Percentiles rank a stretch among this genome's conserved stretches.
These are phyloP conservation scores for Penicillium angulare DNA, from an alignment of 495 filamentous ascomycete genomes.

Conservation along the genomic window DNA sequence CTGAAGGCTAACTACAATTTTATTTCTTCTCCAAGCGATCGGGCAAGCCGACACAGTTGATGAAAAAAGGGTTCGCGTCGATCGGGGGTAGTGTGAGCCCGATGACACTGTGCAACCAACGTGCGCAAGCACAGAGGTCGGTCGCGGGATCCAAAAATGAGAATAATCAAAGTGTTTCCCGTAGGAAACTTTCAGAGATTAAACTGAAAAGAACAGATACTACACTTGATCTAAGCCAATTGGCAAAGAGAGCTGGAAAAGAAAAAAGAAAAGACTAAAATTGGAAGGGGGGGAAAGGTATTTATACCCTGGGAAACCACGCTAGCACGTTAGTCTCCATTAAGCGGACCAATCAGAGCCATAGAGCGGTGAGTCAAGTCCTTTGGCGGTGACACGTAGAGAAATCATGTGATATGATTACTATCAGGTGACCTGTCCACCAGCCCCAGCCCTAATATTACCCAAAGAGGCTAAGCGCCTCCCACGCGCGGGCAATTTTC, in stretches of 20 bases:
- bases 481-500: conserved; percentile 1
- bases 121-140: conserved; percentile 83
- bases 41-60: conserved; percentile 56
- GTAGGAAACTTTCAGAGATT: conserved; percentile 70
- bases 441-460: not conserved
- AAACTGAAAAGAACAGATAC: conserved; percentile 99
- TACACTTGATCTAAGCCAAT: conserved; percentile 91
- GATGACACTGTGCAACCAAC: conserved; percentile 72
- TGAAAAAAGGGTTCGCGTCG: conserved; percentile 76
- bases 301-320: conserved; percentile 28
- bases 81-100: conserved; percentile 86
- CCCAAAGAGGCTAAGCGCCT: conserved; percentile 28
- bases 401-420: not conserved
- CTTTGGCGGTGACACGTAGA: not conserved
- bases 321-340: conserved; percentile 16
- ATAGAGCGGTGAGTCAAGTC: not conserved
- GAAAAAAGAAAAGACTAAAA: conserved; percentile 47
- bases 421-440: not conserved
- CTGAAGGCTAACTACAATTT: too few species aligned
- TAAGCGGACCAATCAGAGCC: conserved; percentile 20
- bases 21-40: conserved; percentile 61
- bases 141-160: conserved; percentile 65
- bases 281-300: conserved; percentile 9
- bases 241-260: conserved; percentile 58
- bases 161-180: conserved; percentile 78